Base-by-base conservation (phyloP, 331 rosid genomes). In the Cucumis variabilis region DNA sequence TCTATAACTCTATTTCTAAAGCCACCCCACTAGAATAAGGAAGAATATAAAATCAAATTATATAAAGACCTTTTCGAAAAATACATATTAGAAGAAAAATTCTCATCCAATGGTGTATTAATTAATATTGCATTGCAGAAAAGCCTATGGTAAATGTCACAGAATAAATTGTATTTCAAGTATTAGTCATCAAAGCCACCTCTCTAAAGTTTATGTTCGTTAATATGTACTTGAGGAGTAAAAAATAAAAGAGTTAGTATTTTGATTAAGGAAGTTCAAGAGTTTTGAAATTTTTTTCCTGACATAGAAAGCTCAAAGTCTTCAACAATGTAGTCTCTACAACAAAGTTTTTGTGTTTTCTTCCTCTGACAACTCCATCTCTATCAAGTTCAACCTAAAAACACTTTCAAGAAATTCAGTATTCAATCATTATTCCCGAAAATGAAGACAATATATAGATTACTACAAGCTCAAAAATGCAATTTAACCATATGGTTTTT, bases 1-100 rank as follows among this genome's bases (percentile, higher is more conserved):
- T 82, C 24, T 82, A 82, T 46, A 13, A 33, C 73, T 82, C 24
- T 77, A 50, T 62, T 62, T 33, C 72, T 19, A 23, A 33, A 82
- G 55, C 58, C 73, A 82, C 58, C 58, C 72, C 73, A n/a, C 55
- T 13, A 50, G 69, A 82, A 60, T 63, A 53, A 62, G 73, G 30
- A 82, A 62, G 86, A 62, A 12, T 55, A 82, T 60, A 58, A 21
- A 20, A 82, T 62, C 33, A 58, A 62, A 58, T 82, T 23, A 16
- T 62, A 33, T 82, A 60, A 33, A 60, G 13, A 62, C 13, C 9
- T 44, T 21, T 60, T 62, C 23, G 11, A 65, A 82, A 82, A 62
- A 62, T 82, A 82, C 73, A 82, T 33, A 37, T 33, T 79, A 13
- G 86, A 82, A 82, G 86, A 66, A 75, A 30, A 44, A 11, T 48